Percentiles rank a stretch among this genome's conserved stretches.
Evolutionary conservation across 352 stramenopile genomes (phyloP).

Genomic region (Phytophthora pini): DNA sequence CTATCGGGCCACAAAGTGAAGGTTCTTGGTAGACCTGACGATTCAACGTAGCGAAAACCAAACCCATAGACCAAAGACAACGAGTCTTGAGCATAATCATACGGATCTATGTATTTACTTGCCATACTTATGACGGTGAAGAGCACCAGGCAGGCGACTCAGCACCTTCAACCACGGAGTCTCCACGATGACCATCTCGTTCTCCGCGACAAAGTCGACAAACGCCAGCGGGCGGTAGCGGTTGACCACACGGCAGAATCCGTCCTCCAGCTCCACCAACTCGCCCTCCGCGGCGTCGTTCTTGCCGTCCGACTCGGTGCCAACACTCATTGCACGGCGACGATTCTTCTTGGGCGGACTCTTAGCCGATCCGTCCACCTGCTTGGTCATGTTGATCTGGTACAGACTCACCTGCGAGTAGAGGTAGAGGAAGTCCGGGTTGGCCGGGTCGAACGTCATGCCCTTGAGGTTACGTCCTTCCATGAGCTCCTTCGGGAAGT

Average conservation of each 20-base stretch:
- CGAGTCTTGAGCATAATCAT: slow-evolving; percentile 26
- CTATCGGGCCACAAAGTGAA: slow-evolving; percentile 56
- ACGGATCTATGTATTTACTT: slow-evolving; percentile 68
- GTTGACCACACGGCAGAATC: slow-evolving; percentile 81
- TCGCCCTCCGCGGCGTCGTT: slow-evolving; percentile 63
- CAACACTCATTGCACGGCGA: slow-evolving; percentile 60
- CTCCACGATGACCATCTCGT: slow-evolving; percentile 84
- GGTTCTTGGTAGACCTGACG: slow-evolving; percentile 41
- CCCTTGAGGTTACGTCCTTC: slow-evolving; percentile 81
- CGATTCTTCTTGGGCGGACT: slow-evolving; percentile 54
- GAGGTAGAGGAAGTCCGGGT: slow-evolving; percentile 78
- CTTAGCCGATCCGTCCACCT: slow-evolving; percentile 27
- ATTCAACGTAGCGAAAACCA: slow-evolving; percentile 12
- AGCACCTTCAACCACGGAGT: slow-evolving; percentile 90
- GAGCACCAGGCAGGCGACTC: slow-evolving; percentile 74
- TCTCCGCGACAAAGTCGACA: slow-evolving; percentile 78
- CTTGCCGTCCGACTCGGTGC: slow-evolving; percentile 66
- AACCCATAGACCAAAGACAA: slow-evolving; percentile 2
- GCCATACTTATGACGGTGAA: slow-evolving; percentile 89
- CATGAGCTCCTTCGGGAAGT: slow-evolving; percentile 78
- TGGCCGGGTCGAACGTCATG: slow-evolving; percentile 79
- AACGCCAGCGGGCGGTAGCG: slow-evolving; percentile 87
- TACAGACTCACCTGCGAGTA: slow-evolving; percentile 85
- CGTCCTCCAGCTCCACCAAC: slow-evolving; percentile 64
- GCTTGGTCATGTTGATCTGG: slow-evolving; percentile 82